Base-by-base conservation (phyloP, 192 early-diverging fungal genomes). In the Linnemannia exigua region DNA sequence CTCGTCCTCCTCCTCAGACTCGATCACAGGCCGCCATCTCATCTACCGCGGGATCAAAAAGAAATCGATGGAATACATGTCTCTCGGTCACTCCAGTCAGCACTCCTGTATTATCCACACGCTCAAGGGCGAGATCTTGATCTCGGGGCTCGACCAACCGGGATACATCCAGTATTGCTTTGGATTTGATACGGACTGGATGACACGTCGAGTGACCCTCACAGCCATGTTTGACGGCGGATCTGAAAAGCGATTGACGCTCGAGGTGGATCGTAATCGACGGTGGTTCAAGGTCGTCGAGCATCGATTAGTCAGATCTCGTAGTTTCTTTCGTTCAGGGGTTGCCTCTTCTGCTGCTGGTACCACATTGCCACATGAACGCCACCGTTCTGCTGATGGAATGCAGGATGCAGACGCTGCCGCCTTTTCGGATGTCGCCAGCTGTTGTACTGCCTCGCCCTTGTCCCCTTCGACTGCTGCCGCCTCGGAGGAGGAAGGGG, bases 211-310 rank as follows among this genome's bases (percentile, higher is more conserved):
- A 44, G 82, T 84, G 25, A 44, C 68, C 9, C 50, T 84, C 22
- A 78, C 82, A 22, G 70, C 82, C 58, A 48, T 74, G 47, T 84
- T 84, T 71, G 76, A 80, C 25, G 66, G 77, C 4, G 66, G 82
- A 28, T 72, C 54, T 17, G 82, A 84, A 67, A 84, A 84, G 51
- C 76, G 76, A 41, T 31, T 84, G 14, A 52, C 75, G 0, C 63
- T 84, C 47, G 82, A 84, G 38, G 82, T 84, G 15, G 77, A 78
- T 38, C 82, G 79, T n/a, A 77, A 79, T 33, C 82, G 74, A 70
- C 71, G 82, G 25, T 84, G 82, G 82, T 84, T 79, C 52, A 78
- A 75, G 51, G 82, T 84, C n/a, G 78, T 73, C 20, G 82, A 84
- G 54, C 72, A 74, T 37, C 82, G 82, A 41, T 76, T 84, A 5